A percentile compares a stretch with the other conserved stretches of the same genome.
These are phyloP conservation scores for Daldinia sp. DNA, from an alignment of 2,329 filamentous ascomycete species.

Conservation along the genomic window DNA sequence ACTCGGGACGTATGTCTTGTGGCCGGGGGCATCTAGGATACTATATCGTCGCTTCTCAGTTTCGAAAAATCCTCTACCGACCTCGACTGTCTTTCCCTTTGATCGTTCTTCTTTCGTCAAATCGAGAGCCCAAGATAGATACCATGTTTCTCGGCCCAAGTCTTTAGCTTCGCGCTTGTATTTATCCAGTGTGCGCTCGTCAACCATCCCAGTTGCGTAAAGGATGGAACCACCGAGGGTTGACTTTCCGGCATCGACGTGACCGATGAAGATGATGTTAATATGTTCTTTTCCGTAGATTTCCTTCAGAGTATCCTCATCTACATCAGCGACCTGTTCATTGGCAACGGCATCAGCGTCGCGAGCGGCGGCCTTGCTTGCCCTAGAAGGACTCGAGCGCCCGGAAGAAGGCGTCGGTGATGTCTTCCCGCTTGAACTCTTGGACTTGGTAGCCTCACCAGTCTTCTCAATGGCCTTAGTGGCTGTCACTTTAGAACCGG, in stretches of 20 bases:
- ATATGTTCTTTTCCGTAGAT: conserved; percentile 94
- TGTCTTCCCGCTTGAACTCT: conserved; percentile 71
- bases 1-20: conserved; percentile 97
- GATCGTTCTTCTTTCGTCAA: conserved; percentile 94
- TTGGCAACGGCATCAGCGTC: conserved; percentile 85
- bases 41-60: conserved; percentile 96
- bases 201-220: conserved; percentile 97
- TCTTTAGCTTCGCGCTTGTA: conserved; percentile 98
- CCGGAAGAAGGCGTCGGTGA: conserved; percentile 86
- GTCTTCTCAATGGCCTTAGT: conserved; percentile 93
- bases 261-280: conserved; percentile 97
- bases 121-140: conserved; percentile 97
- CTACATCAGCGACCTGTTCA: conserved; percentile 79
- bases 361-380: conserved; percentile 62
- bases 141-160: conserved; percentile 96
- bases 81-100: conserved; percentile 98
- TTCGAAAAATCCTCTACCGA: conserved; percentile 95
- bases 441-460: conserved; percentile 67
- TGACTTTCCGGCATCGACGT: conserved; percentile 98
- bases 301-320: conserved; percentile 80
- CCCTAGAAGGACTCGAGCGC: conserved; percentile 78
- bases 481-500: conserved; percentile 84
- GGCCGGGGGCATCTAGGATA: conserved; percentile 94
- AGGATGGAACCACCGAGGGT: conserved; percentile 94
- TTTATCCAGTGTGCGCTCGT: conserved; percentile 97